A percentile compares a stretch with the other conserved stretches of the same genome.
phyloP scores from a whole-genome alignment of 2,329 filamentous ascomycete genomes.

The Trichoderma gracile region DNA sequence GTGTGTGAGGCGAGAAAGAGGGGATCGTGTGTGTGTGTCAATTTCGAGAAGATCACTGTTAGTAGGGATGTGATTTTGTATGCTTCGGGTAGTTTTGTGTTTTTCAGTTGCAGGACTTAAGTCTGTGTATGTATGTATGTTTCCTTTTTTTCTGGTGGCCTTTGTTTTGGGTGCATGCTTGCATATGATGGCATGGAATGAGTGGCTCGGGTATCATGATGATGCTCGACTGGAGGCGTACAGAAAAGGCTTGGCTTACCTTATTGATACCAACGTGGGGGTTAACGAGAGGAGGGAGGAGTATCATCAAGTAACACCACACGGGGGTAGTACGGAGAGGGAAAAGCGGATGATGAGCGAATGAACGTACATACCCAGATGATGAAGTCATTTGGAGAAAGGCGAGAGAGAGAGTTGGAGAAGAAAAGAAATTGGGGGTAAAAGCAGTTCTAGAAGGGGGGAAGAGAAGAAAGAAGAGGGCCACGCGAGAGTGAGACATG shows the following conservation, averaged over 20 bases:
- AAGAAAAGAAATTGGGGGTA: neutral
- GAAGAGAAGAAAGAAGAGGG: neutral
- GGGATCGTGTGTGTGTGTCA: neutral
- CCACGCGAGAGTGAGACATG: conserved; percentile 19
- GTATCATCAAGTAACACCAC: no score
- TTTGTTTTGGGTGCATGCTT: no score
- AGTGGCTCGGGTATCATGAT: no score
- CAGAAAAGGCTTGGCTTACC: no score
- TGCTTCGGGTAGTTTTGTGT: neutral
- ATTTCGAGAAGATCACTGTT: neutral
- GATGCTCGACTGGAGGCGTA: no score
- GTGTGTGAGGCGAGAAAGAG: no score
- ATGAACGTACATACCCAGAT: neutral
- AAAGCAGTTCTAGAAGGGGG: neutral
- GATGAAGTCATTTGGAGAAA: no score
- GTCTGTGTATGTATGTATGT: no score
- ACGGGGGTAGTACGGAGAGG: neutral
- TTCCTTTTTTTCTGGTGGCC: no score
- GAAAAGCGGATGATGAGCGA: neutral
- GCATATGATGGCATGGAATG: no score
- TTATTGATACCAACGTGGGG: no score
- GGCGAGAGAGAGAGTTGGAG: neutral
- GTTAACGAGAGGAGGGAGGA: no score
- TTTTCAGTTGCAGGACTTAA: neutral
- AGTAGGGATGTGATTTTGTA: neutral